Evolutionary conservation across 1,284 basidiomycete genomes (phyloP).

Genomic region (Moesziomyces parantarcticus): DNA sequence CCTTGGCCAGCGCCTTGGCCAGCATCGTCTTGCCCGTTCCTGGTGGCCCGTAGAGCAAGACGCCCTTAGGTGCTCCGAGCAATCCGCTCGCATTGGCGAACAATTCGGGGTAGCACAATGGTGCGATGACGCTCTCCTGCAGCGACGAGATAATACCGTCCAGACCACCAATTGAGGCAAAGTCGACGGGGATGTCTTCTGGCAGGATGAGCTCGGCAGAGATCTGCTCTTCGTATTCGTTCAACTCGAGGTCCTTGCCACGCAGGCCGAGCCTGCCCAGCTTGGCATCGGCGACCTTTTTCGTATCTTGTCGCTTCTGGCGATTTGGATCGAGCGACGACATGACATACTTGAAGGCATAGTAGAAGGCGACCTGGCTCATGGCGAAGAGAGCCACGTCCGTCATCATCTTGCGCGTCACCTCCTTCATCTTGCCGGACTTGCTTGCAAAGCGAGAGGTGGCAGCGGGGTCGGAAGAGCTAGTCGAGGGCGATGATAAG

Average conservation of each 20-base stretch:
- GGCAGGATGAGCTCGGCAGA: constrained; percentile 72
- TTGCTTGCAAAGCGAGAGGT: background rate
- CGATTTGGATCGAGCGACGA: constrained; percentile 67
- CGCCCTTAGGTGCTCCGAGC: constrained; percentile 73
- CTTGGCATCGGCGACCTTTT: constrained; percentile 64
- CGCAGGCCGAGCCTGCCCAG: constrained; percentile 62
- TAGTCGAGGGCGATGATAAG: no score
- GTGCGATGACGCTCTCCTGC: constrained; percentile 95
- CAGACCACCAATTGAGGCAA: constrained; percentile 85
- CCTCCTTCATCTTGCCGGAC: constrained; percentile 52
- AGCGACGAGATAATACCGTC: constrained; percentile 90
- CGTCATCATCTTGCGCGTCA: constrained; percentile 62
- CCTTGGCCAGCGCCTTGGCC: constrained; percentile 73
- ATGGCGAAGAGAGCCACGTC: constrained; percentile 63
- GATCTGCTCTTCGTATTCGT: constrained; percentile 70
- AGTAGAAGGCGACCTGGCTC: constrained; percentile 68
- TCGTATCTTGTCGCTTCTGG: constrained; percentile 64
- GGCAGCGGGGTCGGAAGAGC: background rate
- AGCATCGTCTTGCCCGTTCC: constrained; percentile 70
- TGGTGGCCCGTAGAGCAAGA: constrained; percentile 70
- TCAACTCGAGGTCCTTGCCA: constrained; percentile 54
- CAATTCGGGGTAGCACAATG: constrained; percentile 88
- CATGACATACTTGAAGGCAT: constrained; percentile 69
- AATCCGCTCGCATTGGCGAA: constrained; percentile 76
- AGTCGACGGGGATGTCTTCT: constrained; percentile 71